These are phyloP conservation scores for Coniochaeta prunicola DNA, from an alignment of 2,329 filamentous ascomycete genomes.

Conservation along the genomic window DNA sequence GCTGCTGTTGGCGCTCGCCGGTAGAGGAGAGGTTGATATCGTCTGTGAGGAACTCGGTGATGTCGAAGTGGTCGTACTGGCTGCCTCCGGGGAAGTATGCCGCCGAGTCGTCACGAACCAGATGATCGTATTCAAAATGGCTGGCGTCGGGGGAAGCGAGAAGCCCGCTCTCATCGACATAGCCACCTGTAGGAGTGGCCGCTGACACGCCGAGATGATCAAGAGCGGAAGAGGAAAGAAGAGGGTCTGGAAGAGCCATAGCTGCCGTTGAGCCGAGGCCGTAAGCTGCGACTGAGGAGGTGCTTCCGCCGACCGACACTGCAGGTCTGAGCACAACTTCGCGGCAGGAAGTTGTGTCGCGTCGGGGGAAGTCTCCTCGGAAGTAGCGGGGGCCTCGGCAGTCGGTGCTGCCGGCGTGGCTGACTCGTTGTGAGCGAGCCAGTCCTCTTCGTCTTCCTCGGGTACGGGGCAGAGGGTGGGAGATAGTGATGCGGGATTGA, in stretches of 20 bases:
- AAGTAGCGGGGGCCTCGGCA: conserved; percentile 16
- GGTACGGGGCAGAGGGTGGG: conserved; percentile 46
- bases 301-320: conserved; percentile 86
- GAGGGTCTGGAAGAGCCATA: conserved; percentile 37
- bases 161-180: conserved; percentile 70
- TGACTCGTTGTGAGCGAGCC: conserved; percentile 8
- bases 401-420: conserved; percentile 12
- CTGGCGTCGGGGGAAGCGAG: conserved; percentile 64
- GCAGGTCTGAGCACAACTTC: conserved; percentile 99
- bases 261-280: conserved; percentile 33
- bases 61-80: conserved; percentile 39
- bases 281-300: conserved; percentile 31
- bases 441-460: conserved; percentile 29
- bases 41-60: conserved; percentile 51
- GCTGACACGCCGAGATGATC: conserved; percentile 60
- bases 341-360: conserved; percentile 99
- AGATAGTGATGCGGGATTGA: conserved; percentile 56
- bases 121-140: conserved; percentile 60
- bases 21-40: conserved; percentile 21
- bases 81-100: conserved; percentile 30
- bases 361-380: conserved; percentile 57
- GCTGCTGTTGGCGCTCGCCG: conserved; percentile 28
- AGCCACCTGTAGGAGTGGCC: conserved; percentile 66
- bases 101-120: conserved; percentile 49
- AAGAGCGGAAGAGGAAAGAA: conserved; percentile 51